These are phyloP conservation scores for Vaccinium vitisidaea DNA, from an alignment of 148 eudicot species.

Conservation along the genomic window DNA sequence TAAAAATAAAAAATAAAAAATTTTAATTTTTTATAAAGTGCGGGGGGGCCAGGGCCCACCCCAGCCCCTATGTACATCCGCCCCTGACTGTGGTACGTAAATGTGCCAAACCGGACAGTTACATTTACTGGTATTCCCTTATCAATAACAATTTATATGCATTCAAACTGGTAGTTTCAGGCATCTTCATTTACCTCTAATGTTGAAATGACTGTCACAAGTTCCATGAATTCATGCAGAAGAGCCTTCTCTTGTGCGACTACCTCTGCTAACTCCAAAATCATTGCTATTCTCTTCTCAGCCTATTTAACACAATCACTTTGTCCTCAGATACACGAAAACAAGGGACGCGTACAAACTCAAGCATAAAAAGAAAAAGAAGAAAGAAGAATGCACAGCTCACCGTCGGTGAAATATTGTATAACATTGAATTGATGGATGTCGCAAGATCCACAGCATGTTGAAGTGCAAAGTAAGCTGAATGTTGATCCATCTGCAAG, in stretches of 20 bases:
- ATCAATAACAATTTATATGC: not conserved
- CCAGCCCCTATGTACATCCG: too few species aligned
- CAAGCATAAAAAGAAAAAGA: not conserved
- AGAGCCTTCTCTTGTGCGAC: slow-evolving; percentile 42
- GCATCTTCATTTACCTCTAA: slow-evolving; percentile 36
- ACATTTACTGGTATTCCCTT: too few species aligned
- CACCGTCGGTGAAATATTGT: slow-evolving; percentile 34
- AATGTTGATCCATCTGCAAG: slow-evolving; percentile 41
- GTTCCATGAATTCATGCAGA: slow-evolving; percentile 44
- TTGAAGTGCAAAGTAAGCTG: slow-evolving; percentile 24
- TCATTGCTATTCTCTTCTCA: slow-evolving; percentile 18
- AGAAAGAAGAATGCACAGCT: not conserved
- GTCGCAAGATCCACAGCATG: slow-evolving; percentile 37
- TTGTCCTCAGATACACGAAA: not conserved
- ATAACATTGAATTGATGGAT: slow-evolving; percentile 27
- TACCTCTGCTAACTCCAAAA: slow-evolving; percentile 39
- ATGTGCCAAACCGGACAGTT: too few species aligned
- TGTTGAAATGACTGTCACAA: slow-evolving; percentile 25
- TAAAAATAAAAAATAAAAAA: too few species aligned
- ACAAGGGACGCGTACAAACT: not conserved
- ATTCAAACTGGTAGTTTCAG: not conserved
- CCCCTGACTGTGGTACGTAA: too few species aligned
- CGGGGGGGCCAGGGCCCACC: too few species aligned
- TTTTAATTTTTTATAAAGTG: too few species aligned
- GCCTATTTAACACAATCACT: slow-evolving; percentile 18